phyloP scores from a whole-genome alignment of 2,329 filamentous ascomycete genomes.

The Dactylellina haptotyla region DNA sequence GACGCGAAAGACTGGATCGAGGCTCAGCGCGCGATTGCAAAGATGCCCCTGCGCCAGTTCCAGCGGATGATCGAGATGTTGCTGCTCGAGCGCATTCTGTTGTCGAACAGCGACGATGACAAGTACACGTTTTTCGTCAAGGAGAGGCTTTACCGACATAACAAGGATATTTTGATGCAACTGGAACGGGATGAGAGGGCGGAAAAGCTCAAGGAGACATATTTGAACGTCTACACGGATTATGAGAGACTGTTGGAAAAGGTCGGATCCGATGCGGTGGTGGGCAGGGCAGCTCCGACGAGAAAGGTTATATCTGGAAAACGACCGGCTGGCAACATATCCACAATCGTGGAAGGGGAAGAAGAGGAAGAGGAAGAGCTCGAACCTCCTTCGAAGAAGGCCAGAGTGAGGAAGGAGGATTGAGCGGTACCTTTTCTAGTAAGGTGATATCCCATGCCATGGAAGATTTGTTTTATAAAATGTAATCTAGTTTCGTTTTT shows the following conservation, averaged over 20 bases:
- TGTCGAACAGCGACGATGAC: background rate
- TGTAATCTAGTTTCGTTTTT: background rate
- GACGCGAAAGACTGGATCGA: constrained; percentile 63
- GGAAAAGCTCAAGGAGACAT: constrained; percentile 76
- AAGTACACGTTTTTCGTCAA: constrained; percentile 74
- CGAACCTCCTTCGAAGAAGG: constrained; percentile 34
- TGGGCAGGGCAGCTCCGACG: background rate
- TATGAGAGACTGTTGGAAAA: constrained; percentile 73
- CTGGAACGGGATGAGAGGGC: constrained; percentile 75
- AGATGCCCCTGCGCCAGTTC: constrained; percentile 84
- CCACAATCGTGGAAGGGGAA: constrained; percentile 27
- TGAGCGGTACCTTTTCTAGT: background rate
- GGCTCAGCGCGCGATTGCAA: constrained; percentile 52
- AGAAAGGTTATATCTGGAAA: constrained; percentile 39
- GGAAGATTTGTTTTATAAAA: background rate
- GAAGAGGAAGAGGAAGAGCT: constrained; percentile 51
- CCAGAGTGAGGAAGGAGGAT: constrained; percentile 7
- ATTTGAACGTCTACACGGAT: constrained; percentile 75
- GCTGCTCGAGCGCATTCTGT: constrained; percentile 59
- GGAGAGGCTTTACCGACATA: constrained; percentile 78
- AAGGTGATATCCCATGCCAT: background rate
- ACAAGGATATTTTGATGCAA: constrained; percentile 75
- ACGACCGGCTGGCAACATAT: constrained; percentile 21
- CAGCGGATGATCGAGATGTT: constrained; percentile 70
- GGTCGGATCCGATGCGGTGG: background rate